A percentile compares a stretch with the other conserved stretches of the same genome.
phyloP scores from a whole-genome alignment of 139 green algal genomes.

The Tetradesmus lagerheimii region DNA sequence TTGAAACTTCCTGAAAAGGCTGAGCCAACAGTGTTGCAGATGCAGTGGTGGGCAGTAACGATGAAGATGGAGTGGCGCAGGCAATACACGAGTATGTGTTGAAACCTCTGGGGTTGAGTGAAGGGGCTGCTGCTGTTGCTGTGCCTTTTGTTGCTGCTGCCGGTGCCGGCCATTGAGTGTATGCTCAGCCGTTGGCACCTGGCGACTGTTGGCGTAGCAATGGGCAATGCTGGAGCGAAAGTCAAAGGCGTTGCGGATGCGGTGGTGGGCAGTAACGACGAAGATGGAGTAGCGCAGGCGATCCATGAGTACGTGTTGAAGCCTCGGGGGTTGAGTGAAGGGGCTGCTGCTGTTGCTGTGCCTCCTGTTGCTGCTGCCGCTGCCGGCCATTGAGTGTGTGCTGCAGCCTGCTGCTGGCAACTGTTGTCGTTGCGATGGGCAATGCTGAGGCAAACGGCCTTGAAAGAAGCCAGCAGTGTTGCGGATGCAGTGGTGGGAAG shows the following conservation, averaged over 20 bases:
- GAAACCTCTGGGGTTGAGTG: constrained; percentile 19
- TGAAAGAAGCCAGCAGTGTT: constrained; percentile 45
- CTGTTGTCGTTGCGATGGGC: constrained; percentile 72
- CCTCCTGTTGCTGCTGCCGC: constrained; percentile 7
- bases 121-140: too few species aligned
- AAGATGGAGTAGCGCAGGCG: neutral
- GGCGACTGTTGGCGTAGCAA: neutral
- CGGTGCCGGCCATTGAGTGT: neutral
- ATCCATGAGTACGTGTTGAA: neutral
- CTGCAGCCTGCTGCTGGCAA: neutral
- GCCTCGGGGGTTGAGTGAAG: neutral
- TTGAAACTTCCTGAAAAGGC: too few species aligned
- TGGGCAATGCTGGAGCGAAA: neutral
- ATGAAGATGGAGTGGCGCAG: constrained; percentile 90
- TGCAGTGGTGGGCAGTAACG: constrained; percentile 80
- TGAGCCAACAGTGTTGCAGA: constrained; percentile 61
- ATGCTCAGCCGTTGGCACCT: neutral
- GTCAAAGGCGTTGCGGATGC: neutral
- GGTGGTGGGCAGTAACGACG: neutral
- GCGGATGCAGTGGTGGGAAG: constrained; percentile 72
- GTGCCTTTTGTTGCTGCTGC: neutral
- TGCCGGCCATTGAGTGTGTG: neutral
- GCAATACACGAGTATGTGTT: constrained; percentile 89
- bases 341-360: neutral
- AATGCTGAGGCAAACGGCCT: constrained; percentile 85